A percentile compares a stretch with the other conserved stretches of the same genome.
These are phyloP conservation scores for Globisporangium perplexum DNA, from an alignment of 352 stramenopile species.

Conservation along the genomic window DNA sequence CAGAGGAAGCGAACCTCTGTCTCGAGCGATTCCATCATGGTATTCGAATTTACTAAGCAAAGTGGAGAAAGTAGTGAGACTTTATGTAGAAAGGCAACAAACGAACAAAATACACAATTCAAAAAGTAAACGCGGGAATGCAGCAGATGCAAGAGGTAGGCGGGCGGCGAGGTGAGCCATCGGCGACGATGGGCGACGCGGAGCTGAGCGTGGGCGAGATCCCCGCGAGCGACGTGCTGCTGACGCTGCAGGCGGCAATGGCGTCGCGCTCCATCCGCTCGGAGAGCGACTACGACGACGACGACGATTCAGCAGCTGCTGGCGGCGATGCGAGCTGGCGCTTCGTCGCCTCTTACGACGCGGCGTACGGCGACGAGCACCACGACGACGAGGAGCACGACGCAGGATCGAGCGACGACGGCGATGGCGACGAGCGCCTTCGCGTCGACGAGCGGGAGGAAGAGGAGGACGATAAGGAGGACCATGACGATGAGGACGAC, in stretches of 20 bases:
- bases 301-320: neutral
- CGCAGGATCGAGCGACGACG: neutral
- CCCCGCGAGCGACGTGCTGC: neutral
- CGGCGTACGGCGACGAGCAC: neutral
- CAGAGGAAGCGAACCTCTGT: too few species aligned
- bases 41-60: too few species aligned
- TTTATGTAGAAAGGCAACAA: too few species aligned
- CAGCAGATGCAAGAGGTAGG: too few species aligned
- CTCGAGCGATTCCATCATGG: too few species aligned
- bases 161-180: too few species aligned
- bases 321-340: neutral
- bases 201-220: constrained; percentile 7
- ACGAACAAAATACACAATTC: too few species aligned
- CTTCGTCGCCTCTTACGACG: neutral
- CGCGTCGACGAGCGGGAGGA: neutral
- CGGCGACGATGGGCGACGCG: neutral
- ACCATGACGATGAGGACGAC: neutral
- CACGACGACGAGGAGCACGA: neutral
- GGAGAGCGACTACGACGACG: neutral
- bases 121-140: too few species aligned
- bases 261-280: neutral
- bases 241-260: neutral
- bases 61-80: too few species aligned
- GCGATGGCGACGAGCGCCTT: neutral
- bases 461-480: too few species aligned